Evolutionary conservation across 2,329 filamentous ascomycete species (phyloP).

Genomic region (Xylaria sp.): DNA sequence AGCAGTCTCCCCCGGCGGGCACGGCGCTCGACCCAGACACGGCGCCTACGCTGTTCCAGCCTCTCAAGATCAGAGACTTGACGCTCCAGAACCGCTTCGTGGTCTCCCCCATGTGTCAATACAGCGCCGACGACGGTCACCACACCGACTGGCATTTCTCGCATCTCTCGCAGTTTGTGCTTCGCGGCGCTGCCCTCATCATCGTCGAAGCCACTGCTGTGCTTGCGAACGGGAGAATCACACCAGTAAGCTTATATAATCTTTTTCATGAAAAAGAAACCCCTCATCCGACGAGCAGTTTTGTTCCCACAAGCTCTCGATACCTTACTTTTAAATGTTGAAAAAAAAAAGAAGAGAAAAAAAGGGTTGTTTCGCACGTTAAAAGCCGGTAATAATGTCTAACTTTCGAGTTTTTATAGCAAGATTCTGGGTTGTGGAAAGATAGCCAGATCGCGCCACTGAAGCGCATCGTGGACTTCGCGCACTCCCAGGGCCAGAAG

Average conservation of each 20-base stretch:
- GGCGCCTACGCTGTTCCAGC: constrained; percentile 66
- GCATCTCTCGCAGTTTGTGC: constrained; percentile 81
- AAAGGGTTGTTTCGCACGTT: too few species aligned
- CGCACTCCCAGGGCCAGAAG: constrained; percentile 80
- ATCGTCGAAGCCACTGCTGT: constrained; percentile 84
- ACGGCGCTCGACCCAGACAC: constrained; percentile 55
- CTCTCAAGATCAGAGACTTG: constrained; percentile 64
- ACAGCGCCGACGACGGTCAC: constrained; percentile 70
- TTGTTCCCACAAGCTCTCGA: too few species aligned
- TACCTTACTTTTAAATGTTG: too few species aligned
- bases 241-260: constrained; percentile 59
- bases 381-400: background rate
- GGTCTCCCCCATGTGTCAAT: constrained; percentile 71
- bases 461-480: constrained; percentile 77
- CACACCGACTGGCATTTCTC: constrained; percentile 83
- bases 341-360: too few species aligned
- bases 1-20: constrained; percentile 62
- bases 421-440: constrained; percentile 83
- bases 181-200: constrained; percentile 77
- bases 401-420: background rate
- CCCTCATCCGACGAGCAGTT: too few species aligned
- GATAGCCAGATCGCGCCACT: constrained; percentile 82
- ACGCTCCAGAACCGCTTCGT: constrained; percentile 66
- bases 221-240: constrained; percentile 80
- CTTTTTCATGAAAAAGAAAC: too few species aligned